Conservation (phyloP, 129 eudicot genomes). For the Centella asiatica region DNA sequence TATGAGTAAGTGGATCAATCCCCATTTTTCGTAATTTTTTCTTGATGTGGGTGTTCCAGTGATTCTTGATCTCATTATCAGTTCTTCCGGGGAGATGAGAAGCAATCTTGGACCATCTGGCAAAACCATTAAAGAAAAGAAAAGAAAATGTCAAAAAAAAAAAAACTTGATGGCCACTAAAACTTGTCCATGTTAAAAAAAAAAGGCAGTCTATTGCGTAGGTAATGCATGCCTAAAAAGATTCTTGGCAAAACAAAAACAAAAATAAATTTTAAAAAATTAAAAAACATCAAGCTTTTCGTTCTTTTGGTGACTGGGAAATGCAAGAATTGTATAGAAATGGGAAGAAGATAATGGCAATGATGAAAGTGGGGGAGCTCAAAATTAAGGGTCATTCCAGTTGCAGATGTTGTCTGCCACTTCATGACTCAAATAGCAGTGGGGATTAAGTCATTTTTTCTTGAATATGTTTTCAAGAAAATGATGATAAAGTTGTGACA, state of each 20-base stretch:
- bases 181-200: conserved; percentile 3
- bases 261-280: not conserved
- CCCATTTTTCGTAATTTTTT: conserved; percentile 86
- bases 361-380: not conserved
- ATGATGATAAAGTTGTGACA: too few relatives aligned
- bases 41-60: conserved; percentile 90
- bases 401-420: conserved; percentile 17
- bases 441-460: too few relatives aligned
- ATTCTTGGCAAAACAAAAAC: not conserved
- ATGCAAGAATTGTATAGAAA: not conserved
- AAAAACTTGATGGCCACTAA: conserved; percentile 7
- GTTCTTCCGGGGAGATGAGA: conserved; percentile 91
- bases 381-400: conserved; percentile 4
- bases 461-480: too few relatives aligned
- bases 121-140: not conserved
- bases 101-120: conserved; percentile 89
- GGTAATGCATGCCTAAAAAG: conserved; percentile 4
- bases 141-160: conserved; percentile 1
- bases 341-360: not conserved
- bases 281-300: too few relatives aligned
- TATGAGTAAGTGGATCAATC: conserved; percentile 84
- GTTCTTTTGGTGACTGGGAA: not conserved
- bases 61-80: conserved; percentile 84
- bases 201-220: not conserved
- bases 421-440: not conserved